These are phyloP conservation scores for Fusarium torreyae DNA, from an alignment of 2,329 filamentous ascomycete genomes.

Conservation along the genomic window DNA sequence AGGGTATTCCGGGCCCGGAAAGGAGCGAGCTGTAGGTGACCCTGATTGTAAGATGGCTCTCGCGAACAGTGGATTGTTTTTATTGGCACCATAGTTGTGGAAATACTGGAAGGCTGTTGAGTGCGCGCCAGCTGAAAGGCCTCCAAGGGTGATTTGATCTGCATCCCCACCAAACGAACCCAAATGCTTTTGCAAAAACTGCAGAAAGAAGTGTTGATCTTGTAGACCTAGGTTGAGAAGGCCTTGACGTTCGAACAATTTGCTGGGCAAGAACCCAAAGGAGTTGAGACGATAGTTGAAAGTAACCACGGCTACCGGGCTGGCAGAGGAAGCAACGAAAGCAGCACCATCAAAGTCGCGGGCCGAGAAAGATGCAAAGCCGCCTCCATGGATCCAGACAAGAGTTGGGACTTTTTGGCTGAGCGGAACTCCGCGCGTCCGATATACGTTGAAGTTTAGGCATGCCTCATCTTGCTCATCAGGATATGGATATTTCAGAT, in stretches of 20 bases:
- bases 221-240: constrained; percentile 1
- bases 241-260: neutral
- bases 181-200: neutral
- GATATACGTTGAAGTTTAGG: constrained; percentile 15
- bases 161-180: constrained; percentile 6
- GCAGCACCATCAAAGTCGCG: constrained; percentile 11
- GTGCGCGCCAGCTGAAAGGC: constrained; percentile 15
- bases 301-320: neutral
- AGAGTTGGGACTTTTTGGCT: constrained; percentile 5
- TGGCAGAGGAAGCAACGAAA: constrained; percentile 7
- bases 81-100: constrained; percentile 9
- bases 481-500: constrained; percentile 8
- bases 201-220: constrained; percentile 9
- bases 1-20: constrained; percentile 6
- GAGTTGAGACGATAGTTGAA: constrained; percentile 22
- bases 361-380: constrained; percentile 18
- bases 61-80: constrained; percentile 4
- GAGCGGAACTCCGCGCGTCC: neutral
- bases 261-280: constrained; percentile 11
- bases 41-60: constrained; percentile 13
- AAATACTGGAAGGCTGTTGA: constrained; percentile 20
- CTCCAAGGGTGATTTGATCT: constrained; percentile 6
- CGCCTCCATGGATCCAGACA: constrained; percentile 19
- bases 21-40: constrained; percentile 12
- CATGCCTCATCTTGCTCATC: constrained; percentile 14